phyloP scores from a whole-genome alignment of 371 early-diverging fungal species.

The Synchytrium microbalum region DNA sequence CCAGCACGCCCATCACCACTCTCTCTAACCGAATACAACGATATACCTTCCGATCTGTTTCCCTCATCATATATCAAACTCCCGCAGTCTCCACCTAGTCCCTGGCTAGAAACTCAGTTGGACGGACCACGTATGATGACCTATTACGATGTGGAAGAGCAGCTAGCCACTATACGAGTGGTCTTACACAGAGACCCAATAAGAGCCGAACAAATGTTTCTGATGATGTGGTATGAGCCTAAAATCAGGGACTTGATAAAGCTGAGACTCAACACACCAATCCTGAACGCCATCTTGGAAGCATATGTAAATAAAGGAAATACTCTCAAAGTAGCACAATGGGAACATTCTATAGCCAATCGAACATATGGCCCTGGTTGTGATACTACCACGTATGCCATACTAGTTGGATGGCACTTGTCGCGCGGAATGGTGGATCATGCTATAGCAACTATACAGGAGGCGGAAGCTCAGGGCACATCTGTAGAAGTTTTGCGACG shows the following conservation, averaged over 20 bases:
- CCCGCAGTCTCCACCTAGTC: neutral
- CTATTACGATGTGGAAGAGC: neutral
- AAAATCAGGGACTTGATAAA: neutral
- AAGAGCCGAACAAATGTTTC: neutral
- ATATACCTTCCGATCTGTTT: neutral
- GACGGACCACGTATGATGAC: neutral
- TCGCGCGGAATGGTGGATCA: neutral
- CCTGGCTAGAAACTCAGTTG: neutral
- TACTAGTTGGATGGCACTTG: neutral
- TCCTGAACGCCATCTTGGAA: neutral
- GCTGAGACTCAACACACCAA: neutral
- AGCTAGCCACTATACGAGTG: neutral
- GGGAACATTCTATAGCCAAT: neutral
- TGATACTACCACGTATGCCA: neutral
- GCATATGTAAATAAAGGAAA: neutral
- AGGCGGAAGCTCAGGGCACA: neutral
- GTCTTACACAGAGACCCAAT: neutral
- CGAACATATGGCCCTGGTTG: neutral
- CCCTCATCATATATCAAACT: neutral
- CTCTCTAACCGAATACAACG: neutral
- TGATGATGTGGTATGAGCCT: neutral
- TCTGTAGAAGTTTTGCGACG: conserved; percentile 25
- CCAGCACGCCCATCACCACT: neutral
- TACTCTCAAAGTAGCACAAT: neutral
- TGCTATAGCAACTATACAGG: neutral